phyloP scores from a whole-genome alignment of 2,329 filamentous ascomycete genomes.

The Cytospora leucostoma region DNA sequence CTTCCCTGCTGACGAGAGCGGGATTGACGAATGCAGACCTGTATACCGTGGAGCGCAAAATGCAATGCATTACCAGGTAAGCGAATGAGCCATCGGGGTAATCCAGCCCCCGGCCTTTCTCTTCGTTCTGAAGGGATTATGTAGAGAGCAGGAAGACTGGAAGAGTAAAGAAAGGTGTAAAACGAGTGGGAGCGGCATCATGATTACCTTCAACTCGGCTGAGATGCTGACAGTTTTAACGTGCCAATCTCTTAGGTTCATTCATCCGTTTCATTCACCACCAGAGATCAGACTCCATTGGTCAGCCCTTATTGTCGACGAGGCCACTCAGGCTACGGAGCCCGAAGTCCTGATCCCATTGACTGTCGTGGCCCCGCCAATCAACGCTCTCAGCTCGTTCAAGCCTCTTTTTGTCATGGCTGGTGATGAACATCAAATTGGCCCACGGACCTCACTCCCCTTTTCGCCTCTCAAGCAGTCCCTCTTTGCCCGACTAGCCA shows the following conservation, averaged over 20 bases:
- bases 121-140: background rate
- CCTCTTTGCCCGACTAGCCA: slow-evolving; percentile 31
- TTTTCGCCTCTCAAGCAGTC: slow-evolving; percentile 28
- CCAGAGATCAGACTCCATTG: slow-evolving; percentile 29
- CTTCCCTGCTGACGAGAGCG: slow-evolving; percentile 29
- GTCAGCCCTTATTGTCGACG: slow-evolving; percentile 32
- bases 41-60: slow-evolving; percentile 23
- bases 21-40: slow-evolving; percentile 32
- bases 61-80: slow-evolving; percentile 17
- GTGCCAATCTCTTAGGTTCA: background rate
- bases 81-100: background rate
- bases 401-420: slow-evolving; percentile 33
- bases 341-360: slow-evolving; percentile 31
- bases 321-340: slow-evolving; percentile 34
- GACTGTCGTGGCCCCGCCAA: slow-evolving; percentile 30
- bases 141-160: background rate
- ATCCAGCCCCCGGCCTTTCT: background rate
- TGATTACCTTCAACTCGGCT: background rate
- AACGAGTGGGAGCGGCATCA: background rate
- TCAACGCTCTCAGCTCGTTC: slow-evolving; percentile 6
- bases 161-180: background rate
- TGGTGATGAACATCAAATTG: slow-evolving; percentile 33
- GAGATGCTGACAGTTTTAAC: background rate
- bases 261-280: slow-evolving; percentile 25
- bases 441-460: slow-evolving; percentile 29